Evolutionary conservation across 495 filamentous ascomycete genomes (phyloP).

Genomic region (Hypoxylon cercidicola): DNA sequence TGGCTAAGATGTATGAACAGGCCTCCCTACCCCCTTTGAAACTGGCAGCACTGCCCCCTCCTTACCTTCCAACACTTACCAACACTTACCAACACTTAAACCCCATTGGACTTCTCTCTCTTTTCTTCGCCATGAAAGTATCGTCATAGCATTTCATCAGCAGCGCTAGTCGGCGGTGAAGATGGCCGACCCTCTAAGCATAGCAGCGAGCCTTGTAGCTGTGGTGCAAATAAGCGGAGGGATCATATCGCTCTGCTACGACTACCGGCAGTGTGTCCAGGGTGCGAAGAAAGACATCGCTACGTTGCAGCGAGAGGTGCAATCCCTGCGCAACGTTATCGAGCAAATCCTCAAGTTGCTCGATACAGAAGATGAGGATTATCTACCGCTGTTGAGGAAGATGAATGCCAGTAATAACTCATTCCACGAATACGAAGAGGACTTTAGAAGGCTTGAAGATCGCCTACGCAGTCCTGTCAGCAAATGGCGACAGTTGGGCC

Average conservation of each 20-base stretch:
- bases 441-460: constrained; percentile 1
- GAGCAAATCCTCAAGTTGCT: constrained; percentile 1
- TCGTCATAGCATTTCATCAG: too few relatives aligned
- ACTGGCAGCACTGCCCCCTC: too few relatives aligned
- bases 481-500: constrained; percentile 1
- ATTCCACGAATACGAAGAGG: constrained; percentile 2
- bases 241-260: constrained; percentile 12
- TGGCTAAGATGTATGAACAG: too few relatives aligned
- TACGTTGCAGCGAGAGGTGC: constrained; percentile 3
- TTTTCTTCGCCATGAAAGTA: too few relatives aligned
- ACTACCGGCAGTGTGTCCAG: constrained; percentile 2
- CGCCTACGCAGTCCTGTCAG: constrained; percentile 2
- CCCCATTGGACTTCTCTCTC: too few relatives aligned
- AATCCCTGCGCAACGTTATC: constrained; percentile 2
- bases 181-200: not conserved
- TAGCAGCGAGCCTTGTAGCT: constrained; percentile 1
- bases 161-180: not conserved
- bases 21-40: too few relatives aligned
- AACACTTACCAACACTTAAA: too few relatives aligned
- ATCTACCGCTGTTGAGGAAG: constrained; percentile 1
- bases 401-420: not conserved
- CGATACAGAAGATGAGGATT: not conserved
- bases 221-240: constrained; percentile 5
- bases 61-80: too few relatives aligned
- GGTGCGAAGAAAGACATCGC: constrained; percentile 3